A percentile compares a stretch with the other conserved stretches of the same genome.
Evolutionary conservation across 352 stramenopile genomes (phyloP).

Genomic region (Phytophthora lateralis): DNA sequence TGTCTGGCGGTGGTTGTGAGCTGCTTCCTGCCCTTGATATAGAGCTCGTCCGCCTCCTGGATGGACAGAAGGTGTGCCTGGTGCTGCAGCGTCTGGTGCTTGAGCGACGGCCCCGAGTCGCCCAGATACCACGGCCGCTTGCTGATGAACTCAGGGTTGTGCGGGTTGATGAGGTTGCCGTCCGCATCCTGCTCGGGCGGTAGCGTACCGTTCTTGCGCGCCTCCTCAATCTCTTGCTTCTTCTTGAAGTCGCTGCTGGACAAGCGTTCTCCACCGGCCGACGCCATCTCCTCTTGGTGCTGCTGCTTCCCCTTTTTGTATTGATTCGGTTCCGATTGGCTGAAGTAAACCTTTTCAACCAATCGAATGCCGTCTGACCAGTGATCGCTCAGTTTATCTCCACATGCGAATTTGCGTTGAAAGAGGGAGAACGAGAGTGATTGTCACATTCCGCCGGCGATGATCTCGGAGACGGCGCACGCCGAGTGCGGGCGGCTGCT

Average conservation of each 20-base stretch:
- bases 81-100: constrained; percentile 94
- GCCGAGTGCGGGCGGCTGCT: constrained; percentile 83
- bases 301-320: background rate
- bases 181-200: constrained; percentile 89
- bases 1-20: constrained; percentile 17
- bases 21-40: constrained; percentile 51
- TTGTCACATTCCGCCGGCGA: constrained; percentile 24
- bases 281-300: constrained; percentile 49
- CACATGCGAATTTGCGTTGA: constrained; percentile 11
- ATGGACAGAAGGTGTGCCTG: constrained; percentile 91
- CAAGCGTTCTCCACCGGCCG: constrained; percentile 67
- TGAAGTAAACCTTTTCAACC: constrained; percentile 7
- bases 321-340: constrained; percentile 6
- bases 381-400: background rate
- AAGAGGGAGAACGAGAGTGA: constrained; percentile 12
- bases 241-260: constrained; percentile 85
- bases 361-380: background rate
- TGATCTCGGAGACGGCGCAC: constrained; percentile 79
- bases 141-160: constrained; percentile 99
- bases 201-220: constrained; percentile 87
- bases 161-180: constrained; percentile 98
- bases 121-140: constrained; percentile 99
- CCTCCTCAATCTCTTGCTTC: constrained; percentile 91
- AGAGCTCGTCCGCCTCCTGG: constrained; percentile 88
- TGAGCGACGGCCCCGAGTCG: constrained; percentile 92